phyloP scores from a whole-genome alignment of 2,329 filamentous ascomycete genomes.

The Penicillium sp. region DNA sequence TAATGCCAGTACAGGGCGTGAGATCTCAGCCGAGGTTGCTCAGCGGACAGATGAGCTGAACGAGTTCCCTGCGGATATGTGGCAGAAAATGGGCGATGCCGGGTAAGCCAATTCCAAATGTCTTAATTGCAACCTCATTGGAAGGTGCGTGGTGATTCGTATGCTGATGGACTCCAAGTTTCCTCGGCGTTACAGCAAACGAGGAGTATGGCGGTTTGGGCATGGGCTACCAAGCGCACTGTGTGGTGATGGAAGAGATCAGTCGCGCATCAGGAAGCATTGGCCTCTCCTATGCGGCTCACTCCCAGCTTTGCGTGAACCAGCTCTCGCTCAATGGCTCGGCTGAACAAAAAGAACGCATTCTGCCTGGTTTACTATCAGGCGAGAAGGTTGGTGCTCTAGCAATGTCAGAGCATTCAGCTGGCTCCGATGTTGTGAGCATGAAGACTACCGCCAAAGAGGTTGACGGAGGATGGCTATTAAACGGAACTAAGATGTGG shows the following conservation, averaged over 20 bases:
- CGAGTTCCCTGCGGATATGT: constrained; percentile 87
- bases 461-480: constrained; percentile 79
- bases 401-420: constrained; percentile 91
- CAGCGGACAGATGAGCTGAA: constrained; percentile 81
- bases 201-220: constrained; percentile 86
- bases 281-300: constrained; percentile 89
- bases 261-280: constrained; percentile 70
- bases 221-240: constrained; percentile 97
- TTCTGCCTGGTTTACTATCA: constrained; percentile 77
- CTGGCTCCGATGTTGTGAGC: constrained; percentile 90
- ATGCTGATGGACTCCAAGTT: constrained; percentile 45
- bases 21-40: constrained; percentile 82
- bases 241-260: constrained; percentile 92
- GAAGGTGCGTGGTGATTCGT: not conserved
- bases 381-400: constrained; percentile 82
- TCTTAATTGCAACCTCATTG: fast-evolving
- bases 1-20: constrained; percentile 57
- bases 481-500: constrained; percentile 98
- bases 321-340: constrained; percentile 90
- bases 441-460: constrained; percentile 85
- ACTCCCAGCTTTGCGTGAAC: constrained; percentile 95
- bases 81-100: constrained; percentile 88
- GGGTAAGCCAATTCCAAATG: constrained; percentile 47
- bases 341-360: constrained; percentile 74
- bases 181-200: constrained; percentile 90